phyloP scores from a whole-genome alignment of 202 grass and related monocot genomes.

The Miscanthus sacchariflorus region DNA sequence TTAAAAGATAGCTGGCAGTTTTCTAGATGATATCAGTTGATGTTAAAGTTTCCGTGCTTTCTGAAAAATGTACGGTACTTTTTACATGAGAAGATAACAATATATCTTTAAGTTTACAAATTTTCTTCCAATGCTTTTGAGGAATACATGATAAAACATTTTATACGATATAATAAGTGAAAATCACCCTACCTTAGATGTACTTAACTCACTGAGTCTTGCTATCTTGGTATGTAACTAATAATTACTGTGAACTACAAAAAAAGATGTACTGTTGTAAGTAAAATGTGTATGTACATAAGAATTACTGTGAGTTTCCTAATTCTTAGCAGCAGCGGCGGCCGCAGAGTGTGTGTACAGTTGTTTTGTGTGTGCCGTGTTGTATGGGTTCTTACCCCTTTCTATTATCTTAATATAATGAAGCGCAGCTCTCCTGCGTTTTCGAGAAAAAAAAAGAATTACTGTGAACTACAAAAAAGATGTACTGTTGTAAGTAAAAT shows the following conservation, averaged over 20 bases:
- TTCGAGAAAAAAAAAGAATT: no score
- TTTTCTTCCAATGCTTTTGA: neutral
- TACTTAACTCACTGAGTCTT: neutral
- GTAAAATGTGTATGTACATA: neutral
- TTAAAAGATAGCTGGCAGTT: neutral
- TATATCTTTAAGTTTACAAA: neutral
- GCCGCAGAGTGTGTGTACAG: neutral
- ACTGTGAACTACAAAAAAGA: neutral
- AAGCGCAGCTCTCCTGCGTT: no score
- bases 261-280: neutral
- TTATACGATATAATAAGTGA: neutral
- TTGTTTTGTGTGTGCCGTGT: no score
- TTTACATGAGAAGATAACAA: neutral
- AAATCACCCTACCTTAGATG: neutral
- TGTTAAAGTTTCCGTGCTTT: neutral
- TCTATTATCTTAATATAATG: no score
- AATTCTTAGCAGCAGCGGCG: no score
- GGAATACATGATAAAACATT: neutral
- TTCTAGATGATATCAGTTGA: conserved; percentile 2
- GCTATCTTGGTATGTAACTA: neutral
- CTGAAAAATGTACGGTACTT: neutral
- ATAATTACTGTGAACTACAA: neutral
- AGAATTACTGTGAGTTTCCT: neutral
- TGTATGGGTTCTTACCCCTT: no score
- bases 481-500: neutral